These are phyloP conservation scores for Sordariomycetes sp. DNA, from an alignment of 2,329 filamentous ascomycete species.

Conservation along the genomic window DNA sequence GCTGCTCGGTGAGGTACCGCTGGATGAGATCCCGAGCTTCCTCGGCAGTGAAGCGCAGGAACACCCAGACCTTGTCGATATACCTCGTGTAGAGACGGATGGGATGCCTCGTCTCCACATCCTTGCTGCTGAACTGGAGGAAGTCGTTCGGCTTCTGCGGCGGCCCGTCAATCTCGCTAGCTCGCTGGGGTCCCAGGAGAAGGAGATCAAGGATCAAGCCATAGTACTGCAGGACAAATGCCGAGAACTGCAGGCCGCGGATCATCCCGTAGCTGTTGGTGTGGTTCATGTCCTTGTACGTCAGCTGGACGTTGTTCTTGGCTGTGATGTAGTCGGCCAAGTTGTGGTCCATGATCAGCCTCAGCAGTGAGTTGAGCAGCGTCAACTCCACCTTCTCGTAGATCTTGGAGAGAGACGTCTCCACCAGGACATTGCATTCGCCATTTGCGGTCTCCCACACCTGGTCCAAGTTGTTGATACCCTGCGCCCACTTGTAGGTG, in stretches of 20 bases:
- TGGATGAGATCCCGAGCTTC: slow-evolving; percentile 95
- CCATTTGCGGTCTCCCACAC: slow-evolving; percentile 93
- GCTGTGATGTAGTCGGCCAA: slow-evolving; percentile 97
- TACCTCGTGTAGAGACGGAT: slow-evolving; percentile 97
- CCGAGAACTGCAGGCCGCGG: slow-evolving; percentile 92
- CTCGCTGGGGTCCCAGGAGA: slow-evolving; percentile 83
- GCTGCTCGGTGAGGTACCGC: slow-evolving; percentile 93
- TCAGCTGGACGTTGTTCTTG: slow-evolving; percentile 98
- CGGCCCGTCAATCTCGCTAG: slow-evolving; percentile 94
- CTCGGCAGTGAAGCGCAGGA: slow-evolving; percentile 85
- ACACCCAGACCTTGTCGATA: slow-evolving; percentile 98
- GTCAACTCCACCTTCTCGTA: slow-evolving; percentile 99
- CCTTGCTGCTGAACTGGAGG: slow-evolving; percentile 87
- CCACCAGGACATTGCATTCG: slow-evolving; percentile 97
- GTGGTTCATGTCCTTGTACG: slow-evolving; percentile 99
- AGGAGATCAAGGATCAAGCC: slow-evolving; percentile 90
- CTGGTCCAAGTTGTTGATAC: slow-evolving; percentile 93
- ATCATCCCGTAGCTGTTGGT: slow-evolving; percentile 99
- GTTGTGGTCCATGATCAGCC: slow-evolving; percentile 99
- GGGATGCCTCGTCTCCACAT: slow-evolving; percentile 85
- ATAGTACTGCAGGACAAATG: slow-evolving; percentile 98
- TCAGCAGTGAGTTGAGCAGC: slow-evolving; percentile 80
- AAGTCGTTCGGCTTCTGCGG: slow-evolving; percentile 95
- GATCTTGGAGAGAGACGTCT: slow-evolving; percentile 97
- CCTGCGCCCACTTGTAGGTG: slow-evolving; percentile 98